A percentile compares a stretch with the other conserved stretches of the same genome.
These are phyloP conservation scores for Mollisiaceae sp. DNA, from an alignment of 2,329 filamentous ascomycete genomes.

Conservation along the genomic window DNA sequence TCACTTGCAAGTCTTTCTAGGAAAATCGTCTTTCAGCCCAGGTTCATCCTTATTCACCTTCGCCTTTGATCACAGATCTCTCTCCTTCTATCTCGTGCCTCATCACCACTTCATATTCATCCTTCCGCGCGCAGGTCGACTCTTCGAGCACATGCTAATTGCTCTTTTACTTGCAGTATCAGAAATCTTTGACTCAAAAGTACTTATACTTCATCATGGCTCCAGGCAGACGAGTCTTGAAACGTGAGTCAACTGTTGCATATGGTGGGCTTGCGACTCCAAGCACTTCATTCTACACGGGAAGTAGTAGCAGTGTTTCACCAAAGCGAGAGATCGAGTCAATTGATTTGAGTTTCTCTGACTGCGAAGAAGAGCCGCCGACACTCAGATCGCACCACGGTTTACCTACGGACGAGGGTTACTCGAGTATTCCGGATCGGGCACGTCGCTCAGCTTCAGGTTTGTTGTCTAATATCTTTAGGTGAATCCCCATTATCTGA, in stretches of 20 bases:
- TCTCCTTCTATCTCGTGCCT: neutral
- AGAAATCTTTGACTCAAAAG: neutral
- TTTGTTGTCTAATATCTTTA: neutral
- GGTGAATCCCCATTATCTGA: neutral
- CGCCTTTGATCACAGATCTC: neutral
- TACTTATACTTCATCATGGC: constrained; percentile 14
- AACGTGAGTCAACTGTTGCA: constrained; percentile 28
- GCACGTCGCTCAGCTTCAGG: neutral
- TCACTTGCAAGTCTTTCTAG: neutral
- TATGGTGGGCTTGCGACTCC: constrained; percentile 24
- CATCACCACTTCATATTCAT: neutral
- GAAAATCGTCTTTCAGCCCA: neutral
- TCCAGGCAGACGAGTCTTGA: constrained; percentile 3
- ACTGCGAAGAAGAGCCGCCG: constrained; percentile 21
- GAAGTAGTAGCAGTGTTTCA: constrained; percentile 11
- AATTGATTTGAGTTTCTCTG: constrained; percentile 16
- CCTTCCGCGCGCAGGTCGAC: neutral
- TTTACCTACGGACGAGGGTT: constrained; percentile 1
- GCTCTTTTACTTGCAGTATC: neutral
- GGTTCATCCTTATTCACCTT: neutral
- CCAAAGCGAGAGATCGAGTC: constrained; percentile 23
- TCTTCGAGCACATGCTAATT: neutral
- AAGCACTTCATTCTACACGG: constrained; percentile 21
- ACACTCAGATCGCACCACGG: constrained; percentile 12
- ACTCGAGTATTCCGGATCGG: neutral